Base-by-base conservation (phyloP, 2,329 filamentous ascomycete genomes). In the Cladophialophora bantiana region DNA sequence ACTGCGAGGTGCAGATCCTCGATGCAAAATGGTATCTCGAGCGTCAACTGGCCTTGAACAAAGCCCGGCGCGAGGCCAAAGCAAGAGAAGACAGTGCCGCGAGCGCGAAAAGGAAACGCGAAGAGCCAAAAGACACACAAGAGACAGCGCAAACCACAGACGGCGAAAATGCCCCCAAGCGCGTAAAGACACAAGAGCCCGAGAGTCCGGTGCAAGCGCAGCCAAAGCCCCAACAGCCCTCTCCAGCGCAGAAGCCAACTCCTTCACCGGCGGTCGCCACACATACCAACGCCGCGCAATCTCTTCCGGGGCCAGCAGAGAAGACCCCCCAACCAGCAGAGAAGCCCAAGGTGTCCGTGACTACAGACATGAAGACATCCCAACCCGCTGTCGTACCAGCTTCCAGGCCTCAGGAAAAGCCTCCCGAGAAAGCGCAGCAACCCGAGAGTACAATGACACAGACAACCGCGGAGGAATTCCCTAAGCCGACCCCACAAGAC, bases 1-100 rank as follows among this genome's bases (percentile, higher is more conserved):
- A 74, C 36, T 71, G 69, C 40, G 69, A 73, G 53, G 69, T 73
- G 12, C 67, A 72, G 60, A 72, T 74, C 60, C 67, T 73, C 15
- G 67, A 73, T 54, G 71, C 69, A 12, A 74, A 74, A 65, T 74
- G 72, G 72, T 68, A 70, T 34, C 66, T 73, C 4, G 72, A 74
- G 56, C 66, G 68, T 13, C 68, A 74, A 48, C 59, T 74, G 35
- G 66, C 67, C 1, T 20, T 69, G 50, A 70, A 71, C 62, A 69
- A 66, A 42, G 66, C 68, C 42, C 67, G 70, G 18, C 65, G 72
- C 26, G 70, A 71, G 42, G 64, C 69, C 10, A 71, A 70, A 54
- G 68, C 68, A 59, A 68, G 68, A 63, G 68, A 72, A 63, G 65
- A 68, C 34, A 68, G 36, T 48, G 67, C 68, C 7, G 68, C 71